Conservation (phyloP, 768 basidiomycete genomes). For the Auriscalpium microsporum region DNA sequence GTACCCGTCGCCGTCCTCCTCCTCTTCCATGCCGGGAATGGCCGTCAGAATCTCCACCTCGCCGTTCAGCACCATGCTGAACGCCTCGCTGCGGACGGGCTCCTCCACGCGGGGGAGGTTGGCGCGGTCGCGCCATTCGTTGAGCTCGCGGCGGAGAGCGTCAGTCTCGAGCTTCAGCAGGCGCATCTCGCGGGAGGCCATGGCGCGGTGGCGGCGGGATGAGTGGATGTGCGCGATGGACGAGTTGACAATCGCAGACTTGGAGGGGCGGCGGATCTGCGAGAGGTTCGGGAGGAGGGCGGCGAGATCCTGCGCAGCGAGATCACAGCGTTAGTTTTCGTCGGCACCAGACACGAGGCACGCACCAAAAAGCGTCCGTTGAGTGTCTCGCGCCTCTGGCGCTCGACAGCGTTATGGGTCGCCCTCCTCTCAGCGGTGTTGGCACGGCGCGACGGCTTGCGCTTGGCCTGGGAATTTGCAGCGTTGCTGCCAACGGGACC, state of each 20-base stretch:
- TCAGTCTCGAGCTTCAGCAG: constrained; percentile 74
- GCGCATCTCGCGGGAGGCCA: constrained; percentile 79
- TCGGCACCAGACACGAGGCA: constrained; percentile 8
- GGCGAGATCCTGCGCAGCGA: constrained; percentile 67
- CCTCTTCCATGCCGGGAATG: constrained; percentile 45
- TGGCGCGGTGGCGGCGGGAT: constrained; percentile 69
- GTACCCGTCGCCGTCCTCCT: constrained; percentile 43
- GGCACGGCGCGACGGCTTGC: constrained; percentile 81
- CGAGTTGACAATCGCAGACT: constrained; percentile 94
- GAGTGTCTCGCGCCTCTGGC: constrained; percentile 85
- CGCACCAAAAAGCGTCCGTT: constrained; percentile 86
- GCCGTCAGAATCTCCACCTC: constrained; percentile 56
- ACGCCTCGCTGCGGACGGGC: constrained; percentile 62
- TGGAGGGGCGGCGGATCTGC: constrained; percentile 87
- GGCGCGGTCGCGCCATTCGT: constrained; percentile 83
- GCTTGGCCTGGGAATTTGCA: constrained; percentile 41
- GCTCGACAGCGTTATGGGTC: constrained; percentile 95
- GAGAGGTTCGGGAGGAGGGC: constrained; percentile 85
- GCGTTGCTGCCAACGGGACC: constrained; percentile 17
- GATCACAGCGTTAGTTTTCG: constrained; percentile 6
- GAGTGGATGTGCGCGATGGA: constrained; percentile 85
- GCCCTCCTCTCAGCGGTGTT: constrained; percentile 96
- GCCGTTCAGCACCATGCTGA: constrained; percentile 59
- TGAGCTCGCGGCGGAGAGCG: constrained; percentile 81
- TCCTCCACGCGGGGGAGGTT: constrained; percentile 67